A percentile compares a stretch with the other conserved stretches of the same genome.
phyloP scores from a whole-genome alignment of 352 stramenopile species.

The Phytopythium boreale region DNA sequence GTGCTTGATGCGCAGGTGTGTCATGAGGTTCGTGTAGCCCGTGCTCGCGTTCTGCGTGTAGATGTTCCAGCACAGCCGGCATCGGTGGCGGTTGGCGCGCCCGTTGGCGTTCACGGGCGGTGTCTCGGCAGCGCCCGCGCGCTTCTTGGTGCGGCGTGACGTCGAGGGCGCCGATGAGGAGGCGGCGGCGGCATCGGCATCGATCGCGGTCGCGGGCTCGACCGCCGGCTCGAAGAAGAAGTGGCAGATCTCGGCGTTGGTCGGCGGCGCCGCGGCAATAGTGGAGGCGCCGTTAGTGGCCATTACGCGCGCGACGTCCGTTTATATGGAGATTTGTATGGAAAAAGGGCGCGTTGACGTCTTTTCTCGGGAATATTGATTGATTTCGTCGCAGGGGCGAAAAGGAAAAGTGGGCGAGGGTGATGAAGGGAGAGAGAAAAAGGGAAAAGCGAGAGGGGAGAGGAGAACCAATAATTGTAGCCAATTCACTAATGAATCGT shows the following conservation, averaged over 20 bases:
- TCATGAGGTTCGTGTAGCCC: constrained; percentile 38
- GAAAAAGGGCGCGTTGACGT: background rate
- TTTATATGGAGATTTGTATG: background rate
- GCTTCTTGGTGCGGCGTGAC: background rate
- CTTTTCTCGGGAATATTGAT: background rate
- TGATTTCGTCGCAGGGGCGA: background rate
- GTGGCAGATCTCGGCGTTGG: constrained; percentile 22
- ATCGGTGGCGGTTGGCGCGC: constrained; percentile 27
- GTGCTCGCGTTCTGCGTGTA: constrained; percentile 30
- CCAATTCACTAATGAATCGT: background rate
- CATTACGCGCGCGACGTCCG: background rate
- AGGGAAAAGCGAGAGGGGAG: background rate
- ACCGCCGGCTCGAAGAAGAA: constrained; percentile 39
- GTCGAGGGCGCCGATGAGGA: background rate
- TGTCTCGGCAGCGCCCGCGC: background rate
- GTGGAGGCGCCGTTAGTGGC: no score
- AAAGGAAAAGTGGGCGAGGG: background rate
- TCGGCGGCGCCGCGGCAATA: constrained; percentile 9
- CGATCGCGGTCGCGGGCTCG: background rate
- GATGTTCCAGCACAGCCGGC: constrained; percentile 26
- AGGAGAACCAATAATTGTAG: no score
- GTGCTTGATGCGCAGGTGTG: constrained; percentile 38
- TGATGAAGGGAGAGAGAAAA: background rate
- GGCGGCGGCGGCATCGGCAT: background rate
- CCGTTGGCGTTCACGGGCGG: constrained; percentile 1